Evolutionary conservation across 2,329 filamentous ascomycete species (phyloP), one percentile per base, ranked within the genome.

Genomic region (Alternaria gaisen): DNA sequence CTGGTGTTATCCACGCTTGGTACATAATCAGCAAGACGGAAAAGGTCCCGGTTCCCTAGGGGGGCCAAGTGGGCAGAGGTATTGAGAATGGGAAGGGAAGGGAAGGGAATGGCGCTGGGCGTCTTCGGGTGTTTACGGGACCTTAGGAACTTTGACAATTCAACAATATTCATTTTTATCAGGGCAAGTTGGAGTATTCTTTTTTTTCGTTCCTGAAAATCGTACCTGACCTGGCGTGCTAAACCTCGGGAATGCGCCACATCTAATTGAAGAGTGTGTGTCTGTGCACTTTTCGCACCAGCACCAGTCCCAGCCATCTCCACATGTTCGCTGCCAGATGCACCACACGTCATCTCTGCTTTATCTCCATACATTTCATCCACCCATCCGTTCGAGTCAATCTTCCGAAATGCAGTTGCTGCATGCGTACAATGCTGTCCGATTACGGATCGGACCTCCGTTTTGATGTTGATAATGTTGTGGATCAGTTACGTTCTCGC

Each of bases 1-100:
- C 69, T 5, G 73, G 72, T 16, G 69, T 77, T 0, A 61, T 77
- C 9, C 74, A 74, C 34, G 67, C 71, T 0, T 73, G 69, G 68
- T 73, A 67, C 24, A 70, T 74, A 10, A 68, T 74, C 18, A 69
- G 61, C 55, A 56, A 68, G 56, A 65, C 60, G 26, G 67, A 65
- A 50, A 40, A 53, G 36, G 48, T 7, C 14, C 59, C 4, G 38
- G 28, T 5, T 20, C 28, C 44, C 36, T 47, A 12, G 9, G 44
- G 28, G 43, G 3, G 18, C 36, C 1, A 4, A 38, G 36, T 18
- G 36, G n/a, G 16, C 36, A 1, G 14, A 36, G 32, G 6, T 36
- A 36, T 36, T 36, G 32, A 36, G 32, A 30, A 12, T 36, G 12
- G 3, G 32, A 34, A 12, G 12, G 6, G 32, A 34, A 12, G 12